Percentiles rank a stretch among this genome's conserved stretches.
Evolutionary conservation across 176 grass and related monocot species (phyloP).

Genomic region (Zoysia pacifica): DNA sequence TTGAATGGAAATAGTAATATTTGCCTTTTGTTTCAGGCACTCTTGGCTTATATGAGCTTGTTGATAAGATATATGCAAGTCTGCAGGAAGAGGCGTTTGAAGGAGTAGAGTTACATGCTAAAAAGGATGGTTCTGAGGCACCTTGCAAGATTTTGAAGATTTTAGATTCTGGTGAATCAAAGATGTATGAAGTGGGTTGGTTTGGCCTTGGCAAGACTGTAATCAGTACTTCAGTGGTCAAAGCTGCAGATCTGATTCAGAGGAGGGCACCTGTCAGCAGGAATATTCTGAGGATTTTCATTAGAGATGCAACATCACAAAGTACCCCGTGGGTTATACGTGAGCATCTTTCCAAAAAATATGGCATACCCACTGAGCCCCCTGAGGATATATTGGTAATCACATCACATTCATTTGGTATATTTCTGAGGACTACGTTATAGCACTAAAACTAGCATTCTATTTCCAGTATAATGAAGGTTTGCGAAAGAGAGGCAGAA

Average conservation of each 20-base stretch:
- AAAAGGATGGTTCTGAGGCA: slow-evolving; percentile 54
- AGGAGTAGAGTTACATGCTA: slow-evolving; percentile 70
- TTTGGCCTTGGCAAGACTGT: slow-evolving; percentile 54
- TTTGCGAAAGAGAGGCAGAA: slow-evolving; percentile 50
- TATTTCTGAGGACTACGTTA: slow-evolving; percentile 18
- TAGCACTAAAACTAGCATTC: slow-evolving; percentile 17
- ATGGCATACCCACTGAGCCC: slow-evolving; percentile 57
- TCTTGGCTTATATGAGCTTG: slow-evolving; percentile 59
- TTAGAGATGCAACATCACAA: slow-evolving; percentile 67
- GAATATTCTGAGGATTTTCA: slow-evolving; percentile 65
- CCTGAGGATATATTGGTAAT: slow-evolving; percentile 48
- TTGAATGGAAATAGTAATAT: slow-evolving; percentile 7
- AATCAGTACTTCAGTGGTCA: slow-evolving; percentile 53
- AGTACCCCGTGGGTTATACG: slow-evolving; percentile 72
- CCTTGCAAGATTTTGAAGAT: slow-evolving; percentile 75
- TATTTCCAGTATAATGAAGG: slow-evolving; percentile 38
- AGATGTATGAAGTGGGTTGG: slow-evolving; percentile 75
- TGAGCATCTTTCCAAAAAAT: slow-evolving; percentile 72
- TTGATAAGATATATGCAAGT: slow-evolving; percentile 61
- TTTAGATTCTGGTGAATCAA: slow-evolving; percentile 52
- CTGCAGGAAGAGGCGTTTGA: slow-evolving; percentile 75
- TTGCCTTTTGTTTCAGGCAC: slow-evolving; percentile 58
- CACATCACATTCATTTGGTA: slow-evolving; percentile 18
- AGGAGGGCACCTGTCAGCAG: slow-evolving; percentile 64
- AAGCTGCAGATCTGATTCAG: slow-evolving; percentile 65